These are phyloP conservation scores for Plantago elongata DNA, from an alignment of 257 asterid genomes.

Conservation along the genomic window DNA sequence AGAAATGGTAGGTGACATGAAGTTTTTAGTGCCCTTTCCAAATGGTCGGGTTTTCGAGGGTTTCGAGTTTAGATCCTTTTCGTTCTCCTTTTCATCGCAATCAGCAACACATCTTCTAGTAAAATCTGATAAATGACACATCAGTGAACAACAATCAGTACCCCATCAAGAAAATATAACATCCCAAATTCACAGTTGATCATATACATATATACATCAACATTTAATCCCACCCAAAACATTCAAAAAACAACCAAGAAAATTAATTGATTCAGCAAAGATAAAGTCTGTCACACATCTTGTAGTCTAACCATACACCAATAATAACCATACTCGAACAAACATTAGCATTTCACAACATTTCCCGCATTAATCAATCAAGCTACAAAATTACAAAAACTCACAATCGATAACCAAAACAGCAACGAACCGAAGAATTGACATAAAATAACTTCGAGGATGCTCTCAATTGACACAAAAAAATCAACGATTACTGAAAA, in stretches of 20 bases:
- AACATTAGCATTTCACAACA: background rate
- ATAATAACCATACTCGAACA: background rate
- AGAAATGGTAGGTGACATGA: constrained; percentile 93
- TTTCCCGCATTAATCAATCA: too few species aligned
- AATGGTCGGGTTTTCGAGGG: constrained; percentile 43
- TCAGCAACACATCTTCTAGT: constrained; percentile 33
- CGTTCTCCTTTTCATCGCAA: constrained; percentile 72
- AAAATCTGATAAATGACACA: constrained; percentile 32
- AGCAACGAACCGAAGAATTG: background rate
- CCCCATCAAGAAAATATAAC: background rate
- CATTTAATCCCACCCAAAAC: background rate
- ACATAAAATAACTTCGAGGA: too few species aligned
- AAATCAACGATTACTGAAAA: background rate
- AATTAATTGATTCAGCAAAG: background rate
- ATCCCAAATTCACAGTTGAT: background rate
- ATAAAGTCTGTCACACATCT: background rate
- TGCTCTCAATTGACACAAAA: too few species aligned
- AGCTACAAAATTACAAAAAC: background rate
- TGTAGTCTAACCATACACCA: background rate
- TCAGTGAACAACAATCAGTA: background rate
- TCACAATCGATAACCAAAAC: background rate
- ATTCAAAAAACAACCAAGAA: background rate
- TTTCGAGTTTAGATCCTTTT: constrained; percentile 27
- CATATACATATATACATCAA: background rate
- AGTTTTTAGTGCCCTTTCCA: constrained; percentile 56